These are phyloP conservation scores for Fusarium oligoseptatum DNA, from an alignment of 2,329 filamentous ascomycete genomes.

Conservation along the genomic window DNA sequence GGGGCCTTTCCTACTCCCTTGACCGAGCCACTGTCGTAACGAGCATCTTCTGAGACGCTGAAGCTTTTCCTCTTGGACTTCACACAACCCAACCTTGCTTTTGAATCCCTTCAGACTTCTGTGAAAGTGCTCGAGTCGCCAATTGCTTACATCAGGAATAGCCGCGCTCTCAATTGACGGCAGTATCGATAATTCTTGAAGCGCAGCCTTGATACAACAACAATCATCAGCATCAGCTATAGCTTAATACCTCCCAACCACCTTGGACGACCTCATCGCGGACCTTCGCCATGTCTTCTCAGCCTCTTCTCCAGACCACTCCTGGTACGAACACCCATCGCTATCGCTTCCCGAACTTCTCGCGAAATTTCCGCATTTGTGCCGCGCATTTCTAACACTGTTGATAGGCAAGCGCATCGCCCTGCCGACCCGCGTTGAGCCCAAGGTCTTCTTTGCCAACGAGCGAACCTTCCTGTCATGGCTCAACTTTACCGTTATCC, in stretches of 20 bases:
- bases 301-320: constrained; percentile 94
- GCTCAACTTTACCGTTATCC: constrained; percentile 99
- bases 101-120: neutral
- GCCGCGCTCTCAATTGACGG: constrained; percentile 9
- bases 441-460: constrained; percentile 99
- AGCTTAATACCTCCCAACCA: constrained; percentile 23
- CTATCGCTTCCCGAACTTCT: neutral
- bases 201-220: neutral
- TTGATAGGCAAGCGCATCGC: constrained; percentile 95
- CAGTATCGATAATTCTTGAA: neutral
- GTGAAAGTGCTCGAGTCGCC: constrained; percentile 3
- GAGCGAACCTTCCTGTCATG: constrained; percentile 99
- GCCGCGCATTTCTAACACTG: constrained; percentile 29
- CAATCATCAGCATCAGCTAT: neutral
- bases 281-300: constrained; percentile 82
- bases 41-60: constrained; percentile 13
- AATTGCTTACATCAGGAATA: constrained; percentile 12
- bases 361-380: neutral
- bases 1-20: constrained; percentile 33
- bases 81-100: constrained; percentile 15
- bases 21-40: constrained; percentile 38
- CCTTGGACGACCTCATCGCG: constrained; percentile 8
- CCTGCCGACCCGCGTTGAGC: constrained; percentile 96
- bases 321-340: constrained; percentile 75
- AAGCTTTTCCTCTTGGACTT: constrained; percentile 32